These are phyloP conservation scores for Isabelozyma pseudorhagii DNA, from an alignment of 805 yeast species.

Conservation along the genomic window DNA sequence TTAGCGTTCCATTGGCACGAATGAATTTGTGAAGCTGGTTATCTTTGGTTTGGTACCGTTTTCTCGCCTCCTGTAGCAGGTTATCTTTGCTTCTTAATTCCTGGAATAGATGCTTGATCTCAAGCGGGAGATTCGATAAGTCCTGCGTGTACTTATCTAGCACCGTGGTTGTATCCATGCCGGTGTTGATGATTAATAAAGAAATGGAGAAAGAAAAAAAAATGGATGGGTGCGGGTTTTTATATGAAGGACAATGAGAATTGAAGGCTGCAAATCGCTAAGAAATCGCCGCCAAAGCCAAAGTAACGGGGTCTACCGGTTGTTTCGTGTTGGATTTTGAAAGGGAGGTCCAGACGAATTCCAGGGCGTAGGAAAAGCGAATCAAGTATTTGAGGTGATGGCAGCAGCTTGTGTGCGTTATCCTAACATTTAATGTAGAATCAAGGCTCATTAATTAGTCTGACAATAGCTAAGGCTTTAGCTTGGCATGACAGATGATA, in stretches of 20 bases:
- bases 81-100: slow-evolving; percentile 74
- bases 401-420: too few relatives aligned
- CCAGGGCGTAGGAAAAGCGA: too few relatives aligned
- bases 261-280: neutral
- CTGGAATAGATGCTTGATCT: slow-evolving; percentile 72
- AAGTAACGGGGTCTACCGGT: too few relatives aligned
- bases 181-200: neutral
- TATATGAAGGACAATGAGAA: neutral
- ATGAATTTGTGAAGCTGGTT: slow-evolving; percentile 79
- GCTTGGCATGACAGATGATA: too few relatives aligned
- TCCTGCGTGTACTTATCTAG: slow-evolving; percentile 51
- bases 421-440: too few relatives aligned
- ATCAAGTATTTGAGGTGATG: too few relatives aligned
- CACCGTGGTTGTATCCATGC: slow-evolving; percentile 86
- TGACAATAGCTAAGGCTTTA: too few relatives aligned
- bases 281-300: too few relatives aligned
- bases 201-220: neutral
- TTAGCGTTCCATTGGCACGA: slow-evolving; percentile 75
- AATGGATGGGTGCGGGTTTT: neutral
- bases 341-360: too few relatives aligned
- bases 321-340: too few relatives aligned
- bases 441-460: too few relatives aligned
- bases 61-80: slow-evolving; percentile 61
- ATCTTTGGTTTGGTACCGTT: slow-evolving; percentile 68
- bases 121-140: slow-evolving; percentile 83